Percentiles rank a stretch among this genome's conserved stretches.
Conservation (phyloP, 345 rosid genomes). For the Pseudoturritis turrita region DNA sequence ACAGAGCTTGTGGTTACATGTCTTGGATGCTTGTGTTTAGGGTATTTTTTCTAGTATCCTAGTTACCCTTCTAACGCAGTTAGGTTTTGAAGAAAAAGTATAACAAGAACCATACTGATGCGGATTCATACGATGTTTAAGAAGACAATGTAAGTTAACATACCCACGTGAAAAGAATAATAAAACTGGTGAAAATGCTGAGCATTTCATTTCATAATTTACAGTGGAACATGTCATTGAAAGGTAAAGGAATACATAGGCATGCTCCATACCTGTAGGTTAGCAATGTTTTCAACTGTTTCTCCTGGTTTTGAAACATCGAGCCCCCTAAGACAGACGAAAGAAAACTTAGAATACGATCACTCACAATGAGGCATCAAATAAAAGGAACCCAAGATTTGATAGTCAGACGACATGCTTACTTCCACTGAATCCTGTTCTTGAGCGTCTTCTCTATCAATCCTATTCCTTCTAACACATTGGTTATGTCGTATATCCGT, state of each 20-base stretch:
- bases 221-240: not conserved
- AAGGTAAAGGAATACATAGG: constrained; percentile 1
- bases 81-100: not conserved
- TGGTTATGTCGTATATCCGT: constrained; percentile 95
- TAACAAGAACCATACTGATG: not conserved
- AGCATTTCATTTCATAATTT: constrained; percentile 8
- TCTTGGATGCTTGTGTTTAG: not conserved
- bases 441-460: constrained; percentile 95
- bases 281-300: constrained; percentile 58
- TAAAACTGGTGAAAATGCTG: not conserved
- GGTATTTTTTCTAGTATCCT: not conserved
- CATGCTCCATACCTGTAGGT: constrained; percentile 65
- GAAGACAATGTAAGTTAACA: not conserved
- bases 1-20: not conserved
- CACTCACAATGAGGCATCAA: constrained; percentile 12
- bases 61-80: not conserved
- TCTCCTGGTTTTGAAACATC: constrained; percentile 88
- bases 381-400: constrained; percentile 4
- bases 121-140: constrained; percentile 9
- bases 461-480: constrained; percentile 98
- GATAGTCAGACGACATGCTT: constrained; percentile 23
- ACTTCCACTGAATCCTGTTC: constrained; percentile 99
- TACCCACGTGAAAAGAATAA: not conserved
- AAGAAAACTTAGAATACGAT: constrained; percentile 13
- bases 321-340: constrained; percentile 60